Base-by-base conservation (phyloP, 2,329 filamentous ascomycete genomes). In the Aspergillus sergii region DNA sequence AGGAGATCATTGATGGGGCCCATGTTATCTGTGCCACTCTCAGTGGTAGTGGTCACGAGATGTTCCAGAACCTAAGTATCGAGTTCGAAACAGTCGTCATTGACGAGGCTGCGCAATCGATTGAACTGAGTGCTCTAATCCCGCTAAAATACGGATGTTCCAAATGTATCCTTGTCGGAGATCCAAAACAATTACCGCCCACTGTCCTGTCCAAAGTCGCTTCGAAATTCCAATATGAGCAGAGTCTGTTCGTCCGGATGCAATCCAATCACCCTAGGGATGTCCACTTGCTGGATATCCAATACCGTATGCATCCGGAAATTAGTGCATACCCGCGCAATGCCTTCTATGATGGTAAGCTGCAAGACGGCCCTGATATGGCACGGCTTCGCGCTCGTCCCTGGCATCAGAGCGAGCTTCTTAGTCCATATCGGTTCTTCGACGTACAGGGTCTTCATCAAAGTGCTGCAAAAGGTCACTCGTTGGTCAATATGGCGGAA, bases 31-130 rank as follows among this genome's bases (percentile, higher is more conserved):
- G 95, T 78, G 92, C 94, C 48, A 99, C 95, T 0, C 88, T 99
- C 57, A 97, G 94, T 76, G 95, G 94, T 72, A 94, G 91, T 77
- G 95, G 95, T 4, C 96, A 99, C 73, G 95, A 99, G 69, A 96
- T 98, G 89, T 97, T 99, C 81, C 93, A 94, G 78, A 91, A 90
- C 70, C 81, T 99, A 61, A 94, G 92, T 71, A 93, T 99, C 58
- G 95, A 99, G 77, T 99, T 99, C 69, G 95, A 99, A 79, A 98
- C 95, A 0, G 95, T 99, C 68, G 92, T 99, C 70, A 97, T 99
- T 67, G 95, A 99, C 72, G 95, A 99, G 80, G 95, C 95, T 4
- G 95, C 95, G 19, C 95, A 99, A 83, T 99, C 94, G 77, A 96
- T 99, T 65, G 95, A 99, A 80, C 86, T 99, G 74, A 97, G 93